Evolutionary conservation across 257 asterid genomes (phyloP).

Genomic region (Solanum paucissectum): DNA sequence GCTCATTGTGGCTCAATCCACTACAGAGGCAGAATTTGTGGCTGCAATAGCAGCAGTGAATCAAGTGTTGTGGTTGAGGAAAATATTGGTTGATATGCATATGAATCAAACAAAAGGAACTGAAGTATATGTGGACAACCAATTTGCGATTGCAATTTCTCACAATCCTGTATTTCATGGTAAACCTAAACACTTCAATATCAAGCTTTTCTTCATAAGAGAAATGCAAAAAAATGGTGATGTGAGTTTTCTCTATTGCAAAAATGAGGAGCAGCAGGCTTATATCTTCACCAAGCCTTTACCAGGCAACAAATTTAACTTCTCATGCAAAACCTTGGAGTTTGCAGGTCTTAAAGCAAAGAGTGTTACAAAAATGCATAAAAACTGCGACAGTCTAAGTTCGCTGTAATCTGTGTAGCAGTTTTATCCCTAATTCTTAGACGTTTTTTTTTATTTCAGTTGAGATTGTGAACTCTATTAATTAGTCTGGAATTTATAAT

Average conservation of each 20-base stretch:
- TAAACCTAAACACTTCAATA: not conserved
- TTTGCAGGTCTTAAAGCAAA: not conserved
- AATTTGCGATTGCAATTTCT: not conserved
- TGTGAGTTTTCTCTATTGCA: not conserved
- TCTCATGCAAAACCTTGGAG: not conserved
- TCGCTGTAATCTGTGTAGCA: not conserved
- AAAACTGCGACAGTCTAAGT: not conserved
- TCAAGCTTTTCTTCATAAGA: not conserved
- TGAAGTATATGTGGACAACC: not conserved
- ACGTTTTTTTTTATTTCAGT: not conserved
- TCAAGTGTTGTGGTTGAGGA: not conserved
- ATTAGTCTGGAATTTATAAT: not conserved
- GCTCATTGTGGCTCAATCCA: not conserved
- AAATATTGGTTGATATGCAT: not conserved
- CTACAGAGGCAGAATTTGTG: too few relatives aligned
- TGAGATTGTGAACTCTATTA: not conserved
- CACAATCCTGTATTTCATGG: not conserved
- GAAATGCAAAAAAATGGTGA: not conserved
- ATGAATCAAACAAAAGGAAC: not conserved
- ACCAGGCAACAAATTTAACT: not conserved
- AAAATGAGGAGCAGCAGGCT: not conserved
- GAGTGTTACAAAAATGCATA: not conserved
- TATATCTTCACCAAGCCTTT: not conserved
- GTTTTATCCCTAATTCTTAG: not conserved
- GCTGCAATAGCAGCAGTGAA: too few relatives aligned